Evolutionary conservation across 2,329 filamentous ascomycete genomes (phyloP).

Genomic region (Ophiostoma fasciatum): DNA sequence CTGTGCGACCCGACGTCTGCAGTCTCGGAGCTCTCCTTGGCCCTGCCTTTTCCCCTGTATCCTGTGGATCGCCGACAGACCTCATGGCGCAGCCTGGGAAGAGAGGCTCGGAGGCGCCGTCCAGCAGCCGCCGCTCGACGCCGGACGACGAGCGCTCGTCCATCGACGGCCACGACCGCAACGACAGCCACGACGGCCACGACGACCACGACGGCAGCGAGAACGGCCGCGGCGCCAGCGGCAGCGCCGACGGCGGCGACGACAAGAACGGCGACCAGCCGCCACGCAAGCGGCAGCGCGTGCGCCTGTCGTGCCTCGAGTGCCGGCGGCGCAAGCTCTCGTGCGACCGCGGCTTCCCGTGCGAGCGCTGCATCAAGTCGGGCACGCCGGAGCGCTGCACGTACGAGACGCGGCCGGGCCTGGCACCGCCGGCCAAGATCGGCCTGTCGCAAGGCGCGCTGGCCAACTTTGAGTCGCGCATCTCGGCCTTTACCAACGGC

Average conservation of each 20-base stretch:
- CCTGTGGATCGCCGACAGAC: background rate
- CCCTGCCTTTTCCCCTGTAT: background rate
- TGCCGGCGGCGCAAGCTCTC: slow-evolving; percentile 46
- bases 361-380: slow-evolving; percentile 47
- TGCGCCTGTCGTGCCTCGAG: slow-evolving; percentile 44
- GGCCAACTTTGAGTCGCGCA: slow-evolving; percentile 28
- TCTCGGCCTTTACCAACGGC: slow-evolving; percentile 24
- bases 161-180: slow-evolving; percentile 2
- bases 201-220: slow-evolving; percentile 1
- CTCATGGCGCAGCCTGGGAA: slow-evolving; percentile 1
- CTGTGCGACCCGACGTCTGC: background rate
- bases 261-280: slow-evolving; percentile 6
- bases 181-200: background rate
- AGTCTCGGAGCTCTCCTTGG: background rate
- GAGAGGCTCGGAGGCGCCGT: slow-evolving; percentile 1
- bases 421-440: slow-evolving; percentile 26
- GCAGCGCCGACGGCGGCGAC: slow-evolving; percentile 2
- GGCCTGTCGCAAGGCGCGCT: slow-evolving; percentile 29
- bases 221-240: slow-evolving; percentile 5
- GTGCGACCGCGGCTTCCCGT: slow-evolving; percentile 46
- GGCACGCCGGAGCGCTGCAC: slow-evolving; percentile 44
- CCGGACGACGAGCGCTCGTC: slow-evolving; percentile 4
- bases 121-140: slow-evolving; percentile 8
- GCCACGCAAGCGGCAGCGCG: slow-evolving; percentile 42
- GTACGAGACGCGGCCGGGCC: slow-evolving; percentile 36